Evolutionary conservation across 805 yeast genomes (phyloP).

Genomic region (Candida glaebosa): DNA sequence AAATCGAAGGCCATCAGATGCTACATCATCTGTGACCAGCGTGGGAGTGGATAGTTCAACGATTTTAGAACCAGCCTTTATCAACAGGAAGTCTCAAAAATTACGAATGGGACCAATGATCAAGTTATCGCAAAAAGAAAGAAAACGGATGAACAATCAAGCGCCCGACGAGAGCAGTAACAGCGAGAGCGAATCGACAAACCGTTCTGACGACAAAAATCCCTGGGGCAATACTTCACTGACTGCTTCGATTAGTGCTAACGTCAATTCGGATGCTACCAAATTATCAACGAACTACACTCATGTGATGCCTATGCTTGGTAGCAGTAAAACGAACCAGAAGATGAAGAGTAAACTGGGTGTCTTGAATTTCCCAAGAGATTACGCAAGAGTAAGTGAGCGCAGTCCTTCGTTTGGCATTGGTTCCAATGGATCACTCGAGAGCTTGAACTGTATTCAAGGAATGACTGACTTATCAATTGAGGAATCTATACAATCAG

Average conservation of each 20-base stretch:
- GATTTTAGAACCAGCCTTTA: not conserved
- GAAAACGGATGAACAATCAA: conserved; percentile 38
- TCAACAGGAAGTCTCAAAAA: conserved; percentile 15
- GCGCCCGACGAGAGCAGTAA: not conserved
- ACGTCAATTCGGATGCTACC: too few relatives aligned
- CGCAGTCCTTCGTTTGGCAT: not conserved
- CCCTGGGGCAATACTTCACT: conserved; percentile 3
- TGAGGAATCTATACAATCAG: conserved; percentile 42
- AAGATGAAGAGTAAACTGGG: not conserved
- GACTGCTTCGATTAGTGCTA: not conserved
- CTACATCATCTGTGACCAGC: not conserved
- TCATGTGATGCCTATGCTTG: conserved; percentile 1
- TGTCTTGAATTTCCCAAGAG: not conserved
- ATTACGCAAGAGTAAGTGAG: not conserved
- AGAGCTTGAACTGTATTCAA: not conserved
- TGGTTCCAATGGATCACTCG: not conserved
- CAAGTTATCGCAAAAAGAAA: conserved; percentile 58
- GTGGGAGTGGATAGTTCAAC: not conserved
- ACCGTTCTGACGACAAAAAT: not conserved
- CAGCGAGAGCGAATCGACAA: not conserved
- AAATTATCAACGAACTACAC: conserved; percentile 2
- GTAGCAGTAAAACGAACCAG: not conserved
- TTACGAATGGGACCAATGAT: conserved; percentile 33
- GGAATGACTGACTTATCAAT: conserved; percentile 43
- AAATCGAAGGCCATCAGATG: not conserved